These are phyloP conservation scores for Carpinus viminea DNA, from an alignment of 306 rosid genomes.

Conservation along the genomic window DNA sequence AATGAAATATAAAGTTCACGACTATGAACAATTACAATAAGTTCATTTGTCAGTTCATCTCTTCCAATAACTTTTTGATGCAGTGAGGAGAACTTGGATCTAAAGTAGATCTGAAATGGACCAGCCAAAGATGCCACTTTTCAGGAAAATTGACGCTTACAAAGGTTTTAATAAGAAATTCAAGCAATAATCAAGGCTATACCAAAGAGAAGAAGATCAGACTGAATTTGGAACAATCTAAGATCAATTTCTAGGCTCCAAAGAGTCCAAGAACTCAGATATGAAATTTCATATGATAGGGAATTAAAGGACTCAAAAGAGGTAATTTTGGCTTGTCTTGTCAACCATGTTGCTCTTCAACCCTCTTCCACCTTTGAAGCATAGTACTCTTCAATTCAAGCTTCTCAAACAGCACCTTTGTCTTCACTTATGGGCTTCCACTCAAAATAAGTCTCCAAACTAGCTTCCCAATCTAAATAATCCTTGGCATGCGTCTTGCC, in stretches of 20 bases:
- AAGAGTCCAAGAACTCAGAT: no score
- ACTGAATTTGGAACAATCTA: no score
- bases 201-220: no score
- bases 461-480: background rate
- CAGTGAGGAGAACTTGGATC: no score
- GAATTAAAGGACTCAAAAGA: no score
- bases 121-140: no score
- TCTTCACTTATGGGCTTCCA: background rate
- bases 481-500: background rate
- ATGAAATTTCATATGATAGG: no score
- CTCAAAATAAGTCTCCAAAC: background rate
- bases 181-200: no score
- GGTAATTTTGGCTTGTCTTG: background rate
- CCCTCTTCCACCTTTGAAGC: slow-evolving; percentile 4
- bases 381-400: background rate
- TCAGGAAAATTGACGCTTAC: no score
- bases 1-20: background rate
- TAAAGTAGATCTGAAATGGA: no score
- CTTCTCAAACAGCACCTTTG: background rate
- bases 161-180: no score
- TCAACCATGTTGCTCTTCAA: background rate
- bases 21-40: background rate
- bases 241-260: no score
- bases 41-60: background rate
- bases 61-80: background rate